These are phyloP conservation scores for Yamadazyma diospyri DNA, from an alignment of 1,139 yeast genomes.

Conservation along the genomic window DNA sequence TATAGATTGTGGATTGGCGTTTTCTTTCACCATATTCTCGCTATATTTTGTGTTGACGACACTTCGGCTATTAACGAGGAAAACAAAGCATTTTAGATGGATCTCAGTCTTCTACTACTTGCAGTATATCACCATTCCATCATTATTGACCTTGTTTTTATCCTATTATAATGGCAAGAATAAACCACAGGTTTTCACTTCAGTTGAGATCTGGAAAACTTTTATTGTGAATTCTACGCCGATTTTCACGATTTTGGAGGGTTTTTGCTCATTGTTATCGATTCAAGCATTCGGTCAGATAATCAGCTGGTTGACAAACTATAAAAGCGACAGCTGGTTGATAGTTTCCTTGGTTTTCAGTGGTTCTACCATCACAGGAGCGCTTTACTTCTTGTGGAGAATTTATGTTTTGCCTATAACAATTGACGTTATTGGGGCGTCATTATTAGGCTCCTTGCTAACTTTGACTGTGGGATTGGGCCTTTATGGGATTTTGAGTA, in stretches of 20 bases:
- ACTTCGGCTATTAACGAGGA: constrained; percentile 53
- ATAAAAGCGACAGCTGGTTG: constrained; percentile 75
- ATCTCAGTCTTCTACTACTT: constrained; percentile 66
- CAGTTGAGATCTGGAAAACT: constrained; percentile 55
- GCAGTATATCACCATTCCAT: constrained; percentile 82
- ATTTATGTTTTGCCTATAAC: constrained; percentile 73
- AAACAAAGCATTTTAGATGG: constrained; percentile 46
- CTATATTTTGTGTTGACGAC: constrained; percentile 74
- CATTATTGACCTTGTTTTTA: constrained; percentile 70
- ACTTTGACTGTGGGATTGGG: constrained; percentile 75
- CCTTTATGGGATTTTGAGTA: constrained; percentile 77
- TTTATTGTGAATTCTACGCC: constrained; percentile 80
- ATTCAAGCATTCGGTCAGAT: constrained; percentile 91
- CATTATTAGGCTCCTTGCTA: constrained; percentile 79
- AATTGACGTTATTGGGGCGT: constrained; percentile 70
- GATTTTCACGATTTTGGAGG: constrained; percentile 82
- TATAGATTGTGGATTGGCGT: constrained; percentile 80
- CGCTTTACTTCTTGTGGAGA: constrained; percentile 75
- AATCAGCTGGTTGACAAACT: constrained; percentile 65
- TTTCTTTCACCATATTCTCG: constrained; percentile 69
- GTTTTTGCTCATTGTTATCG: constrained; percentile 83
- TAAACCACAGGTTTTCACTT: constrained; percentile 9
- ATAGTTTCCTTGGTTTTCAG: constrained; percentile 70
- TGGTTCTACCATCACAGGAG: constrained; percentile 71
- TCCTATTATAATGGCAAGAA: constrained; percentile 38